Base-by-base conservation (phyloP, 805 yeast species). In the Starmerella davenportii region DNA sequence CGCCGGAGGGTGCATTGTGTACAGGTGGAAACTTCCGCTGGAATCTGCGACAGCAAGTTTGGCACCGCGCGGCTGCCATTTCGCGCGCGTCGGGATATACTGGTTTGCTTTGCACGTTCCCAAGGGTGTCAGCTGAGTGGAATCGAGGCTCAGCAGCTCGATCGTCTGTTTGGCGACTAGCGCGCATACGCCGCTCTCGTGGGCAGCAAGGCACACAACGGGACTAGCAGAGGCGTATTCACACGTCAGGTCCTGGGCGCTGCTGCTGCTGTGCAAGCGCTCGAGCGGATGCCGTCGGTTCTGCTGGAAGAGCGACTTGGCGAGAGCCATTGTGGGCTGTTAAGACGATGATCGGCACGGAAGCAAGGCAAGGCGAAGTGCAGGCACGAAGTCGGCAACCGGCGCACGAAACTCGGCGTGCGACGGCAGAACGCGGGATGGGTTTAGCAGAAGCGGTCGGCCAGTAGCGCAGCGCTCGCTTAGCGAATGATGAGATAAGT, bases 1-100 rank as follows among this genome's bases (percentile, higher is more conserved):
- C 21, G 66, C 68, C 43, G 69, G 58, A 17, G 42, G 24, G 11
- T 17, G 21, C 18, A 41, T 30, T 14, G 36, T 34, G 45, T 59
- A 58, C 24, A 60, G 37, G 17, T 53, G 45, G 5, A 60, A 50
- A 16, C 47, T 35, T 16, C 65, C 65, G 21, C 55, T 54, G 4
- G 57, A 42, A 21, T 51, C 55, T 18, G 56, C 45, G 31, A 55
- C 34, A 2, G 56, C 56, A 21, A 56, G 49, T 28, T 37, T 36
- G 11, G 32, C 11, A 14, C 13, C 13, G 5, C 15, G 8, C 5
- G 19, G 16, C 32, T 29, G 32, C 32, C 32, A 29, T 17, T 17
- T 9, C 13, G 32, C 32, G 32, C 32, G 8, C 32, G 32, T 29
- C 32, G 32, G 32, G 11, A 29, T 29, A 8, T 15, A n/a, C 19